Percentiles rank a stretch among this genome's conserved stretches.
These are phyloP conservation scores for Leonotis leonurus DNA, from an alignment of 257 asterid genomes.

Conservation along the genomic window DNA sequence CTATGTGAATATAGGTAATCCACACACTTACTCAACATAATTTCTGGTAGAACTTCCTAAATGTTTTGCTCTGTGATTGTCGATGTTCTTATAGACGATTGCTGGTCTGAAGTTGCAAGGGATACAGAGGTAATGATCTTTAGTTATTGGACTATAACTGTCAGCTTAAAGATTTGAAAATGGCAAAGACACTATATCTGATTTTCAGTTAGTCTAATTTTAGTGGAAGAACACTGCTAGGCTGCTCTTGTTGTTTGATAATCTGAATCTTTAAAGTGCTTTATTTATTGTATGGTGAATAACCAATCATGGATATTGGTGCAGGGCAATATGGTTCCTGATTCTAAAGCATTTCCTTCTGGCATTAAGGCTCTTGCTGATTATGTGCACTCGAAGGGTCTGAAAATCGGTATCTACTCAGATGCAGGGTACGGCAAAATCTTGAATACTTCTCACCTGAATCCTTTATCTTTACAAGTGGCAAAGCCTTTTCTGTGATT, in stretches of 20 bases:
- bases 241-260: no score
- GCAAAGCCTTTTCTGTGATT: not conserved
- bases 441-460: not conserved
- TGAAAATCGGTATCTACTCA: conserved; percentile 89
- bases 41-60: not conserved
- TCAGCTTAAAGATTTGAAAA: not conserved
- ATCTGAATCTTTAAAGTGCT: no score
- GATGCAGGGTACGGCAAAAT: conserved; percentile 79
- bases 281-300: not conserved
- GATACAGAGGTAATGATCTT: conserved; percentile 37
- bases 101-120: conserved; percentile 69
- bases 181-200: not conserved
- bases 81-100: conserved; percentile 52
- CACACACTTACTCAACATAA: not conserved
- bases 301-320: conserved; percentile 13
- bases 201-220: not conserved
- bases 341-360: conserved; percentile 64
- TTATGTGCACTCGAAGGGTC: conserved; percentile 80
- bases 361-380: conserved; percentile 88
- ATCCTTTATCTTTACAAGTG: not conserved
- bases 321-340: conserved; percentile 73
- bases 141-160: not conserved
- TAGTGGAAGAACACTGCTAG: not conserved
- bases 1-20: conserved; percentile 75
- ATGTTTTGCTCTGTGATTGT: not conserved